phyloP scores from a whole-genome alignment of 495 filamentous ascomycete species.

The Neurospora tetrasperma region DNA sequence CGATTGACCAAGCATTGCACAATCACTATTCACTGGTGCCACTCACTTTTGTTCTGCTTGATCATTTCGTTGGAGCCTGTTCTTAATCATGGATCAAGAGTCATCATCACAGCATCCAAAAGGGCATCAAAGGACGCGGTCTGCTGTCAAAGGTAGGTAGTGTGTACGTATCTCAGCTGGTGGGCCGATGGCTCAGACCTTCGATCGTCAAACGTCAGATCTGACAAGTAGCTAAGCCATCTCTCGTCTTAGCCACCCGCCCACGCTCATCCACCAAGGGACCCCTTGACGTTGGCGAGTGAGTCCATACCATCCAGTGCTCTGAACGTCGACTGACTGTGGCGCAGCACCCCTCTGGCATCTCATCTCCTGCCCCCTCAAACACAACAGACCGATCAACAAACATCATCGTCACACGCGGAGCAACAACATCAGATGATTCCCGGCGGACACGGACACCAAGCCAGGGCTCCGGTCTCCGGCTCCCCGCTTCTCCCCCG shows the following conservation, averaged over 20 bases:
- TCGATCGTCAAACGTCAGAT: too few species aligned
- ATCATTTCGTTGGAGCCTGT: background rate
- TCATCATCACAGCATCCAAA: slow-evolving; percentile 5
- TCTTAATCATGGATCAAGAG: slow-evolving; percentile 25
- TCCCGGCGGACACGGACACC: slow-evolving; percentile 4
- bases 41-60: background rate
- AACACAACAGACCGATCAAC: background rate
- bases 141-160: slow-evolving; percentile 30
- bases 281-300: slow-evolving; percentile 47
- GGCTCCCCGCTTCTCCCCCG: slow-evolving; percentile 15
- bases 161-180: background rate
- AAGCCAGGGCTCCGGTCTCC: slow-evolving; percentile 4
- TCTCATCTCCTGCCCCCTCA: slow-evolving; percentile 17
- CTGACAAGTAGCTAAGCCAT: background rate
- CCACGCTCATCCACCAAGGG: slow-evolving; percentile 46
- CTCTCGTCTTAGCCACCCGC: slow-evolving; percentile 26
- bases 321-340: slow-evolving; percentile 3
- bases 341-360: slow-evolving; percentile 15
- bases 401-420: slow-evolving; percentile 1
- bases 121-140: slow-evolving; percentile 31
- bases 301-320: slow-evolving; percentile 13
- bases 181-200: too few species aligned
- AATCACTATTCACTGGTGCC: background rate
- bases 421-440: slow-evolving; percentile 1
- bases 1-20: background rate